These are phyloP conservation scores for Astragalus membranaceus DNA, from an alignment of 306 rosid genomes.

Conservation along the genomic window DNA sequence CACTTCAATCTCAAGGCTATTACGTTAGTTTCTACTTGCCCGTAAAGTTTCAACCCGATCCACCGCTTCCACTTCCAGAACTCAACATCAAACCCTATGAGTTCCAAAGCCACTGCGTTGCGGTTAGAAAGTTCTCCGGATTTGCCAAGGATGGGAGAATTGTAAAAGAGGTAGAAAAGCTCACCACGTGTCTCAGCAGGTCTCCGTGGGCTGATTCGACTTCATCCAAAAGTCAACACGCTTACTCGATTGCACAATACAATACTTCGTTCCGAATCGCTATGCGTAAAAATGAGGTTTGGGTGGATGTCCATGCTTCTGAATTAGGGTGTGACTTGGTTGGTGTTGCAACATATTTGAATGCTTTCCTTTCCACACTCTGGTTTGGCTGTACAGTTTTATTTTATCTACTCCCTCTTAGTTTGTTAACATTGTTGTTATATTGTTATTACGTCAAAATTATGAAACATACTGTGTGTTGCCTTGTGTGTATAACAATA, in stretches of 20 bases:
- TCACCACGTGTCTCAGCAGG: slow-evolving; percentile 44
- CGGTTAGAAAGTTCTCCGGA: slow-evolving; percentile 67
- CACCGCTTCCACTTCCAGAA: slow-evolving; percentile 70
- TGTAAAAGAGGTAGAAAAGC: slow-evolving; percentile 66
- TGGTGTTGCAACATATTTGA: slow-evolving; percentile 34
- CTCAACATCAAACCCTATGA: slow-evolving; percentile 39
- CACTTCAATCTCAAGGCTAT: slow-evolving; percentile 62
- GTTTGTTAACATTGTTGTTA: too few species aligned
- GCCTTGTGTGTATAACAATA: neutral
- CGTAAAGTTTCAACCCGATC: slow-evolving; percentile 46
- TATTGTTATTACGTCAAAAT: too few species aligned
- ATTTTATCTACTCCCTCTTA: too few species aligned
- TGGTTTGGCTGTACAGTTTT: too few species aligned
- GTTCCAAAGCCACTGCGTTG: slow-evolving; percentile 48
- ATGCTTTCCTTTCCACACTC: too few species aligned
- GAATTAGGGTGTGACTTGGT: slow-evolving; percentile 27
- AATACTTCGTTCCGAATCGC: slow-evolving; percentile 39
- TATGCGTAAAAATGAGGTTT: slow-evolving; percentile 66
- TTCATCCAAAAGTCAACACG: slow-evolving; percentile 28
- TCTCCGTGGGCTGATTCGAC: slow-evolving; percentile 61
- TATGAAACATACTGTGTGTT: neutral
- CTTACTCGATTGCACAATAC: slow-evolving; percentile 78
- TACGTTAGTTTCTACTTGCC: slow-evolving; percentile 62
- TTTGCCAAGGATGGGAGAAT: slow-evolving; percentile 57
- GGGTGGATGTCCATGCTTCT: slow-evolving; percentile 59